These are phyloP conservation scores for Globisporangium rhizosaccharum DNA, from an alignment of 352 stramenopile genomes.

Conservation along the genomic window DNA sequence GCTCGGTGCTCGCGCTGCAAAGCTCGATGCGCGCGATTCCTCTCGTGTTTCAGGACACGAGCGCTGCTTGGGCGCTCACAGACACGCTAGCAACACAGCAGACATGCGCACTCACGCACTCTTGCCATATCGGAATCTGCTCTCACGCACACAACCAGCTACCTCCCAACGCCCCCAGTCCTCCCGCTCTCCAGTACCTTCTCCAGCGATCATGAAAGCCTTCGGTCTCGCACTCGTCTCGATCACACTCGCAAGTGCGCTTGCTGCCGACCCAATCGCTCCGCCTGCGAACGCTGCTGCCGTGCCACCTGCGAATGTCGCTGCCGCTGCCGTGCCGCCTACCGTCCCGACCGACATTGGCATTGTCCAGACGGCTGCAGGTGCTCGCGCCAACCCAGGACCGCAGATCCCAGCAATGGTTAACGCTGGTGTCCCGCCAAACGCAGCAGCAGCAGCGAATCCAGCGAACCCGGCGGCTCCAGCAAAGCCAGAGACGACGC, in stretches of 20 bases:
- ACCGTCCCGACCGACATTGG: too few species aligned
- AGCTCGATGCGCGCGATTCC: too few species aligned
- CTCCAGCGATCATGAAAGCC: slow-evolving; percentile 15
- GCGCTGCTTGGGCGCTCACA: too few species aligned
- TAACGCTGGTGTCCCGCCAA: background rate
- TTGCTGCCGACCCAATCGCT: background rate
- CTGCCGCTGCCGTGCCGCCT: background rate
- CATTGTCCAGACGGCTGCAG: background rate
- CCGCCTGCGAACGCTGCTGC: too few species aligned
- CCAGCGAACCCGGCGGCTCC: background rate
- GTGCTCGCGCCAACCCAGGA: too few species aligned
- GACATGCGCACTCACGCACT: too few species aligned
- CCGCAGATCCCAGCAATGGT: background rate
- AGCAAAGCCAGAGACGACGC: background rate
- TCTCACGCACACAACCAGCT: too few species aligned
- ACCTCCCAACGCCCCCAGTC: background rate
- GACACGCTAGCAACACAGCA: too few species aligned
- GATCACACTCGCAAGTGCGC: slow-evolving; percentile 9
- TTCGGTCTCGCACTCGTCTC: slow-evolving; percentile 14
- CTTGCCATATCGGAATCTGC: too few species aligned
- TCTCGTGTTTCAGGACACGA: too few species aligned
- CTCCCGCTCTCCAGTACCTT: background rate
- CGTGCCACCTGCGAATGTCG: too few species aligned
- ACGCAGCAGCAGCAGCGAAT: background rate
- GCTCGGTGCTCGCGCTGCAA: too few species aligned